A percentile compares a stretch with the other conserved stretches of the same genome.
Conservation (phyloP, 495 filamentous ascomycete species). For the Parathielavia appendiculata region DNA sequence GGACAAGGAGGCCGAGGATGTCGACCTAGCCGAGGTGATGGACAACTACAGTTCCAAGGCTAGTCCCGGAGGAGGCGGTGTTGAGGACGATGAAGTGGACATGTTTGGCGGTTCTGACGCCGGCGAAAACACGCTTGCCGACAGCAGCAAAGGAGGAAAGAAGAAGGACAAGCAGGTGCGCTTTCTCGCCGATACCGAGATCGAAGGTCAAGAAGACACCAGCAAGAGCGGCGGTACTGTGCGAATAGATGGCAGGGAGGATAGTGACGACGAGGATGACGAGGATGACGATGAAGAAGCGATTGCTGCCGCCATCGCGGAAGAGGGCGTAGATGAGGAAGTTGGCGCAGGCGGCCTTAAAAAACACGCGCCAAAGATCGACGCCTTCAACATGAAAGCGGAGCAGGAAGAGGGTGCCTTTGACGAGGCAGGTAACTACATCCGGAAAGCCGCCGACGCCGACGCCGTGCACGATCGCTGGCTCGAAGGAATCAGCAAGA, state of each 20-base stretch:
- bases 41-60: constrained; percentile 38
- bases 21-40: constrained; percentile 40
- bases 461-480: constrained; percentile 88
- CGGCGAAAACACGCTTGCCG: constrained; percentile 45
- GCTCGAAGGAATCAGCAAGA: constrained; percentile 87
- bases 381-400: constrained; percentile 88
- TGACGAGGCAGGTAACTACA: constrained; percentile 83
- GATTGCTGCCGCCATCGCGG: constrained; percentile 57
- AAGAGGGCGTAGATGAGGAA: constrained; percentile 74
- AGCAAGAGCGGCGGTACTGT: constrained; percentile 70
- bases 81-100: constrained; percentile 69
- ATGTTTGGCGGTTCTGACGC: constrained; percentile 84
- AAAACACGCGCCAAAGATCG: constrained; percentile 89
- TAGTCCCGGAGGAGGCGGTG: constrained; percentile 22
- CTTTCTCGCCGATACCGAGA: constrained; percentile 70
- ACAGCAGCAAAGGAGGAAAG: constrained; percentile 32
- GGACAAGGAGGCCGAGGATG: constrained; percentile 38
- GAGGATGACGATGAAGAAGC: constrained; percentile 71
- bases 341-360: constrained; percentile 85
- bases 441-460: constrained; percentile 83
- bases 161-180: constrained; percentile 76
- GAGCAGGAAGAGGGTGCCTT: constrained; percentile 93
- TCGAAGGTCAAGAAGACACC: constrained; percentile 75
- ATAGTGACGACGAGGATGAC: constrained; percentile 55
- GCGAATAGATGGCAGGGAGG: constrained; percentile 39